These are phyloP conservation scores for Bipolaris oryzae DNA, from an alignment of 2,329 filamentous ascomycete genomes.

Conservation along the genomic window DNA sequence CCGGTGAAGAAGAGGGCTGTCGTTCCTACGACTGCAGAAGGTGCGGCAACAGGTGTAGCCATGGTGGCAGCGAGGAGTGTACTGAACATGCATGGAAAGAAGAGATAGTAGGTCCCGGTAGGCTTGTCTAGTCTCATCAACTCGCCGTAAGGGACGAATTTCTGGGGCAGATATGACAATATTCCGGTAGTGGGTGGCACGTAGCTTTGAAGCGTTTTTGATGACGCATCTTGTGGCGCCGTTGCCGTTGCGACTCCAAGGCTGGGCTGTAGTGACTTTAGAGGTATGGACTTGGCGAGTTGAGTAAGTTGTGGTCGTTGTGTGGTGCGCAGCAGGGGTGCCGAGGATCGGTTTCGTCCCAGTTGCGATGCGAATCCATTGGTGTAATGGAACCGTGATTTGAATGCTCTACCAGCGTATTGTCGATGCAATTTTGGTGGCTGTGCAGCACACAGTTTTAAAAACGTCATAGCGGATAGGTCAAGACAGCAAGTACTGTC, in stretches of 20 bases:
- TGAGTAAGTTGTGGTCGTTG: conserved; percentile 16
- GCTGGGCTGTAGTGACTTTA: conserved; percentile 1
- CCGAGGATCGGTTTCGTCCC: background rate
- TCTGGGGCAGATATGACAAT: conserved; percentile 69
- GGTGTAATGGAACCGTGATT: background rate
- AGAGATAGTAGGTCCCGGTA: conserved; percentile 81
- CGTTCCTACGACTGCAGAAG: conserved; percentile 67
- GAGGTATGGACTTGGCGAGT: conserved; percentile 5
- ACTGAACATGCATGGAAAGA: conserved; percentile 84
- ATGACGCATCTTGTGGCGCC: conserved; percentile 13
- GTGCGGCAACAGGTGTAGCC: conserved; percentile 64
- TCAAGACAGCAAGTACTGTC: background rate
- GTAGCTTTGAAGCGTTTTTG: conserved; percentile 54
- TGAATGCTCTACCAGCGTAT: background rate
- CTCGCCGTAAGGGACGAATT: conserved; percentile 81
- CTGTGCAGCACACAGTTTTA: background rate
- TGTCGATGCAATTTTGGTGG: background rate
- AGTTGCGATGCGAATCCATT: background rate
- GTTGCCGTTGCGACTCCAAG: conserved; percentile 25
- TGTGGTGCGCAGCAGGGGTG: background rate
- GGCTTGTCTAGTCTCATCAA: conserved; percentile 82
- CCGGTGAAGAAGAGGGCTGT: conserved; percentile 73
- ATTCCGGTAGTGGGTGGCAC: conserved; percentile 73
- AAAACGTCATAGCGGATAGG: conserved; percentile 1
- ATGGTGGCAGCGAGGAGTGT: conserved; percentile 79